Percentiles rank a stretch among this genome's conserved stretches.
These are phyloP conservation scores for Trichophyton verrucosum DNA, from an alignment of 2,329 filamentous ascomycete genomes.

Conservation along the genomic window DNA sequence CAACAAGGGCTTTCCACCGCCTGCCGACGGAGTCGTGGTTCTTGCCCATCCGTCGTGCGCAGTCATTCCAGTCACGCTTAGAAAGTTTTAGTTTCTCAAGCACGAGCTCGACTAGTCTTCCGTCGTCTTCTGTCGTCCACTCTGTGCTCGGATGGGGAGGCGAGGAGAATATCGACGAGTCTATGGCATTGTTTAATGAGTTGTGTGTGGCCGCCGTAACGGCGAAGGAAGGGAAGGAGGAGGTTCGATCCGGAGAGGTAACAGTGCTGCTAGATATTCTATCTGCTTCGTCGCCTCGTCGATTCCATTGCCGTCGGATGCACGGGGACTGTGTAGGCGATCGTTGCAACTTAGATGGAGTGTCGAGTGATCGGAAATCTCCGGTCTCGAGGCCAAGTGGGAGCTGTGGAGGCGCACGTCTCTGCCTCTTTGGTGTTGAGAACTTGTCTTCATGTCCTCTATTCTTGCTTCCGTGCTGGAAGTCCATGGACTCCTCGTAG, in stretches of 20 bases:
- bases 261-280: not conserved
- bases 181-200: not conserved
- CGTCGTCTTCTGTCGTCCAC: constrained; percentile 33
- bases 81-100: constrained; percentile 35
- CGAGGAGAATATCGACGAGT: constrained; percentile 7
- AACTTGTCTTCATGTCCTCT: constrained; percentile 16
- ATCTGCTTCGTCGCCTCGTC: constrained; percentile 13
- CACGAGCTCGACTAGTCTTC: constrained; percentile 31
- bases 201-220: not conserved
- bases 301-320: constrained; percentile 11
- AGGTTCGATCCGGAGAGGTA: not conserved
- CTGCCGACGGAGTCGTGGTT: constrained; percentile 30
- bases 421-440: constrained; percentile 35
- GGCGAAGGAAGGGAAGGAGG: not conserved
- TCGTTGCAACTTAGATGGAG: constrained; percentile 13
- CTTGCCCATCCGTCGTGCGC: constrained; percentile 31
- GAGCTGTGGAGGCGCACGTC: constrained; percentile 32
- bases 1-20: constrained; percentile 32
- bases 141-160: constrained; percentile 7
- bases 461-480: not conserved
- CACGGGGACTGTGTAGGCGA: constrained; percentile 21
- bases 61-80: constrained; percentile 35
- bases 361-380: constrained; percentile 33
- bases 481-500: constrained; percentile 26
- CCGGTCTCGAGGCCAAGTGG: constrained; percentile 32